These are phyloP conservation scores for Cladorrhinum sp. DNA, from an alignment of 2,329 filamentous ascomycete genomes.

Conservation along the genomic window DNA sequence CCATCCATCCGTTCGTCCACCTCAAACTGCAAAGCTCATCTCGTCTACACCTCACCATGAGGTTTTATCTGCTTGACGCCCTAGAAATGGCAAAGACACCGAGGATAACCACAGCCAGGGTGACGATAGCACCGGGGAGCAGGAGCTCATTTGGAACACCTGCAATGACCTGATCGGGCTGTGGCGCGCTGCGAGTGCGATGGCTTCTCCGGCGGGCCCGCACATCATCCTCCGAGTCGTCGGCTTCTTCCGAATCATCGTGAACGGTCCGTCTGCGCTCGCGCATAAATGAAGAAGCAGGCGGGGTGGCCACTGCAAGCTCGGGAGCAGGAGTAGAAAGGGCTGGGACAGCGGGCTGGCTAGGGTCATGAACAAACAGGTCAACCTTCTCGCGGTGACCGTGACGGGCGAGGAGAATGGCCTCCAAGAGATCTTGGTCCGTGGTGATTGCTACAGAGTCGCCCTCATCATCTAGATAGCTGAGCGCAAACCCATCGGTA, in stretches of 20 bases:
- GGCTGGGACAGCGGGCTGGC: constrained; percentile 75
- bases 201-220: constrained; percentile 44
- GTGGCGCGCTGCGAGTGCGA: constrained; percentile 30
- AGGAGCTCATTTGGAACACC: constrained; percentile 93
- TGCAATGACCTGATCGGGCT: constrained; percentile 70
- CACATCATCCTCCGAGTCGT: constrained; percentile 48
- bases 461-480: constrained; percentile 94
- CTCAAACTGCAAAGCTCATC: background rate
- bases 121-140: constrained; percentile 89
- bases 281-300: constrained; percentile 48
- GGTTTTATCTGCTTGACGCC: constrained; percentile 51
- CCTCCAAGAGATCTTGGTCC: constrained; percentile 87
- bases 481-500: constrained; percentile 80
- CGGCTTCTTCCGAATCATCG: constrained; percentile 47
- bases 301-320: constrained; percentile 42
- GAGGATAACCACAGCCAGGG: constrained; percentile 89
- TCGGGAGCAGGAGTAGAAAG: constrained; percentile 43
- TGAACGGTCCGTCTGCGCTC: constrained; percentile 48
- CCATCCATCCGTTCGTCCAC: background rate
- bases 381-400: constrained; percentile 88
- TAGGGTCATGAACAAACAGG: constrained; percentile 90
- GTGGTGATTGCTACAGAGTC: constrained; percentile 97
- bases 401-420: constrained; percentile 77
- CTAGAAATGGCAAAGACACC: constrained; percentile 88
- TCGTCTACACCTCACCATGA: background rate